Conservation (phyloP, 306 rosid genomes). For the Castanea sativa region DNA sequence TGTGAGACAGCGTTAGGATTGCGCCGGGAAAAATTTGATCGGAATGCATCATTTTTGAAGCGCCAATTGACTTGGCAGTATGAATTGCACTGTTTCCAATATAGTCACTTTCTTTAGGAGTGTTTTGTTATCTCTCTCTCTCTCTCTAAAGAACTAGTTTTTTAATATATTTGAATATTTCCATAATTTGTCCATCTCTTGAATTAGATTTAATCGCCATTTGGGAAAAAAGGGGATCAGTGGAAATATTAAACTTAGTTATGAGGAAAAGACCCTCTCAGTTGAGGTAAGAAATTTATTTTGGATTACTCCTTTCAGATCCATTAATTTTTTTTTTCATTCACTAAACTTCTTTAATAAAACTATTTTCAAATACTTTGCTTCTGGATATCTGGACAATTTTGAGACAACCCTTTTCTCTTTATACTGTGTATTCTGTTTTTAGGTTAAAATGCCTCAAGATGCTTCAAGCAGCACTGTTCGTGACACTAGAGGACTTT, state of each 20-base stretch:
- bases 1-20: slow-evolving; percentile 56
- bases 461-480: slow-evolving; percentile 79
- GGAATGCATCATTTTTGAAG: slow-evolving; percentile 60
- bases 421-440: slow-evolving; percentile 10
- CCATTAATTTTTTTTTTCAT: background rate
- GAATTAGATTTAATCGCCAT: slow-evolving; percentile 70
- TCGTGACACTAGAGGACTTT: slow-evolving; percentile 83
- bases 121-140: background rate
- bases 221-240: slow-evolving; percentile 85
- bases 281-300: slow-evolving; percentile 62
- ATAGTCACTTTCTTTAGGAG: background rate
- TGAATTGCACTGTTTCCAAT: slow-evolving; percentile 19
- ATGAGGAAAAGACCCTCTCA: slow-evolving; percentile 66
- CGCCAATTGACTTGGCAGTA: slow-evolving; percentile 88
- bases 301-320: background rate
- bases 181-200: slow-evolving; percentile 7
- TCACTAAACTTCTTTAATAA: background rate
- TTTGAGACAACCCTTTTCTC: background rate
- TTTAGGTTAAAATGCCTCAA: slow-evolving; percentile 93
- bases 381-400: background rate
- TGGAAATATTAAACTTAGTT: slow-evolving; percentile 64
- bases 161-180: slow-evolving; percentile 13
- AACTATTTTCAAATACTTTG: background rate
- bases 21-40: slow-evolving; percentile 53
- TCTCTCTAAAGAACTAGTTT: background rate